A percentile compares a stretch with the other conserved stretches of the same genome.
phyloP scores from a whole-genome alignment of 1,284 basidiomycete genomes.

The Marasmius sp. region DNA sequence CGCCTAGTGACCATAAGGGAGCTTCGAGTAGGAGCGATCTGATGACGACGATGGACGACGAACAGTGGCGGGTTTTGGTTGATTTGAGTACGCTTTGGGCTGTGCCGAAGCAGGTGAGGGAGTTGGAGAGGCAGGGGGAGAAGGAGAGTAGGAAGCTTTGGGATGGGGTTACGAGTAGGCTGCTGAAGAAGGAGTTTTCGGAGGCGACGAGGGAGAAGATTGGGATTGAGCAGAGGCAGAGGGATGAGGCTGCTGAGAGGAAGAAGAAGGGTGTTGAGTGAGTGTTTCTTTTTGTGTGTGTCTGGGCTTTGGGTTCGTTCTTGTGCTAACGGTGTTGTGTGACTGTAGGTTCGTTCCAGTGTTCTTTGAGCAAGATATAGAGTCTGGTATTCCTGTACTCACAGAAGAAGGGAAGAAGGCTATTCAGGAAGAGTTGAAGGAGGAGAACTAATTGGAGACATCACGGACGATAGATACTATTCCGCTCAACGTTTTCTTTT shows the following conservation, averaged over 20 bases:
- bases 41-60: conserved; percentile 24
- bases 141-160: conserved; percentile 89
- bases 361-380: conserved; percentile 78
- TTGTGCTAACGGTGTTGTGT: conserved; percentile 2
- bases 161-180: conserved; percentile 78
- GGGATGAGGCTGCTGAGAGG: conserved; percentile 82
- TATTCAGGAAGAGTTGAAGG: conserved; percentile 68
- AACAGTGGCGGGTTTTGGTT: conserved; percentile 70
- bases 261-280: conserved; percentile 78
- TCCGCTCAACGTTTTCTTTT: no score
- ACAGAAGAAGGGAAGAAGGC: conserved; percentile 71
- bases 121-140: conserved; percentile 76
- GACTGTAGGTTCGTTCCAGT: conserved; percentile 71
- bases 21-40: conserved; percentile 31
- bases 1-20: conserved; percentile 23
- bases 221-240: conserved; percentile 85
- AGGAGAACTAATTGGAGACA: no score
- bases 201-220: conserved; percentile 91
- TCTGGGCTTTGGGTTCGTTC: background rate
- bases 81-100: conserved; percentile 75
- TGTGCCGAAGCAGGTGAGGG: conserved; percentile 85
- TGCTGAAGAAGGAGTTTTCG: conserved; percentile 83
- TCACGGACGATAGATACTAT: no score
- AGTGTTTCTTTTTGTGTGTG: no score
- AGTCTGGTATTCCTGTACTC: conserved; percentile 72